phyloP scores from a whole-genome alignment of 139 green algal genomes.

The Haematococcus lacustris region DNA sequence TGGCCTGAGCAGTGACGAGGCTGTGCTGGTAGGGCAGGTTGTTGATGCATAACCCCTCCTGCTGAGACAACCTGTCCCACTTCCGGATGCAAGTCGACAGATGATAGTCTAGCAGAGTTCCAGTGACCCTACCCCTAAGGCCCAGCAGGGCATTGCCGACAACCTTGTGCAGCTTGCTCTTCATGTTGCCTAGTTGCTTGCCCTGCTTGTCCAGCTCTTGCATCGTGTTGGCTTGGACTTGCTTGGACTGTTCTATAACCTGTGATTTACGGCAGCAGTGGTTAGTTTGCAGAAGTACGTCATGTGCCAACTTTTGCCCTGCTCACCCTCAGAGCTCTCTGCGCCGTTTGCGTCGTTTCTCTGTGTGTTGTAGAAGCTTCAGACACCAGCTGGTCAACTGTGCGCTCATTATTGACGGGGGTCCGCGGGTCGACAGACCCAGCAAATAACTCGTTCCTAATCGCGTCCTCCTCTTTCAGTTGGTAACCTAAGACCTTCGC shows the following conservation, averaged over 20 bases:
- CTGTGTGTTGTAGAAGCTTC: background rate
- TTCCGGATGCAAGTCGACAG: too few relatives aligned
- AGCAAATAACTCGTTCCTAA: background rate
- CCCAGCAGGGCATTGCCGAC: background rate
- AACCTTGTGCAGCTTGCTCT: constrained; percentile 28
- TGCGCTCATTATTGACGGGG: background rate
- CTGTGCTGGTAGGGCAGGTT: too few relatives aligned
- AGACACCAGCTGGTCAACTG: background rate
- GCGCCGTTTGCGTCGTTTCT: background rate
- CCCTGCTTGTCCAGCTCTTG: constrained; percentile 23
- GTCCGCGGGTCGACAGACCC: background rate
- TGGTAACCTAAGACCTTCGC: too few relatives aligned
- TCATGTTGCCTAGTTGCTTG: constrained; percentile 28
- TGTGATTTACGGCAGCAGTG: background rate
- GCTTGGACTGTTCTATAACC: constrained; percentile 30
- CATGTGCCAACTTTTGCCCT: background rate
- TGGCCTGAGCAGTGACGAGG: too few relatives aligned
- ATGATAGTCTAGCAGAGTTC: background rate
- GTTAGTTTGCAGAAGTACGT: background rate
- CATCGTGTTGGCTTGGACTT: constrained; percentile 31
- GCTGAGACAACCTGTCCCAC: background rate
- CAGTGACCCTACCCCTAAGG: background rate
- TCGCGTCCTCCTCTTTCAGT: background rate
- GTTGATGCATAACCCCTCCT: background rate
- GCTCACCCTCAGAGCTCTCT: background rate